Base-by-base conservation (phyloP, 2,329 filamentous ascomycete genomes). In the Ceratocystis eucalypticola region DNA sequence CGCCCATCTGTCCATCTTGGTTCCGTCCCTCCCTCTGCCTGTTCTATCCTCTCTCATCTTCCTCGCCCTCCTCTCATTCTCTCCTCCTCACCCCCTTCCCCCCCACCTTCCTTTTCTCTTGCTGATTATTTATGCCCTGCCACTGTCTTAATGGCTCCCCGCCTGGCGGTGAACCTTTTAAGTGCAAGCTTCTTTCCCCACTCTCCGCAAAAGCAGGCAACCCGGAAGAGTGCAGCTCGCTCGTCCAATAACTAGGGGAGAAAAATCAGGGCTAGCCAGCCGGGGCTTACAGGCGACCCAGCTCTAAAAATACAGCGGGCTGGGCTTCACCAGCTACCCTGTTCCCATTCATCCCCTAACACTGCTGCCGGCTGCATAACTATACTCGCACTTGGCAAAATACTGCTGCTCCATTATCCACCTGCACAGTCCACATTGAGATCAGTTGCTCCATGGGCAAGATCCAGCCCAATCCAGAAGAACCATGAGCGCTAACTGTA, bases 101-200 rank as follows among this genome's bases (percentile, higher is more conserved):
- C 2, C 33, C 15, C 10, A 3, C 57, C 37, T 30, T 15, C 55
- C 30, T 17, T 33, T 20, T 15, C 30, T 20, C 3, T 3, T 37
- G 20, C 59, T 61, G 17, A 8, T 44, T 41, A 61, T 59, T n/a
- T 37, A 61, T 61, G 30, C 59, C 59, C 59, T 37, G 37, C 59
- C 30, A 44, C 59, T 44, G 30, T 15, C 15, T 61, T 41, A 22
- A 61, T 41, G 30, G 8, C 25, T 17, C 15, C 5, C 46, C 7
- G 20, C 46, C 46, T 15, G 20, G 30, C 57, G n/a, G 57, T 61
- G 37, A 20, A 61, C 30, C 30, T 61, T 41, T 30, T 28, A 37
- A 20, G 53, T 25, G 5, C 53, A 57, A 22, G 53, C 12, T 15
- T 15, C 22, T 57, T n/a, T 57, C 37, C 8, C 37, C 37, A 12